These are phyloP conservation scores for Panicum virgatum DNA, from an alignment of 202 grass and related monocot species.

Conservation along the genomic window DNA sequence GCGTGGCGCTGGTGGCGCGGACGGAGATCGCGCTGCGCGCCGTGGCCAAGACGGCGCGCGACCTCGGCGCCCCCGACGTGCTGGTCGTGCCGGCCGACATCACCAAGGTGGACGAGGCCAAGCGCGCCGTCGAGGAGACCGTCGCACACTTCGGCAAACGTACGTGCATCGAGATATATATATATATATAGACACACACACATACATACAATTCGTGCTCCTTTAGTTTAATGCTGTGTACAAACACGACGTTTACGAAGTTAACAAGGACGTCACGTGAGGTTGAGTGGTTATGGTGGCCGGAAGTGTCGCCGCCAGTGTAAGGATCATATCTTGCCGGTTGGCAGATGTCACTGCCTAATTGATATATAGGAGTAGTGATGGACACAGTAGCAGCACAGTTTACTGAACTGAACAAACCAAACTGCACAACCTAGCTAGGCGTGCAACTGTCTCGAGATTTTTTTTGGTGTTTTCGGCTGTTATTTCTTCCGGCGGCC, in stretches of 20 bases:
- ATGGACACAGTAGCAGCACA: not conserved
- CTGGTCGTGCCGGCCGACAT: conserved; percentile 57
- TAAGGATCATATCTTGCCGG: not conserved
- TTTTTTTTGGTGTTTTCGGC: too few species aligned
- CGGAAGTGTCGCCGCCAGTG: not conserved
- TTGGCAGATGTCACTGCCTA: not conserved
- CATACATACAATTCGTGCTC: not conserved
- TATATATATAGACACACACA: not conserved
- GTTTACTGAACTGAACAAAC: not conserved
- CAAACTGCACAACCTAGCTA: too few species aligned
- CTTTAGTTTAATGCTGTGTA: not conserved
- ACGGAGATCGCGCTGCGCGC: conserved; percentile 53
- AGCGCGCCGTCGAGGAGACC: conserved; percentile 61
- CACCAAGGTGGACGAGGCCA: conserved; percentile 52
- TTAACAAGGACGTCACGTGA: not conserved
- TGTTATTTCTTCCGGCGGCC: too few species aligned
- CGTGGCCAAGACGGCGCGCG: conserved; percentile 50
- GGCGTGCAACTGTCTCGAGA: too few species aligned
- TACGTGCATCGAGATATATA: not conserved
- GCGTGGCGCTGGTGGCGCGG: conserved; percentile 54
- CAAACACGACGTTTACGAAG: not conserved
- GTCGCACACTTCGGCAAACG: conserved; percentile 60
- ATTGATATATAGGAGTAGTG: not conserved
- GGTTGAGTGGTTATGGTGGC: too few species aligned
- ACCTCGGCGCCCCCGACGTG: conserved; percentile 48